phyloP scores from a whole-genome alignment of 495 filamentous ascomycete genomes.

The Eremomyces bilateralis region DNA sequence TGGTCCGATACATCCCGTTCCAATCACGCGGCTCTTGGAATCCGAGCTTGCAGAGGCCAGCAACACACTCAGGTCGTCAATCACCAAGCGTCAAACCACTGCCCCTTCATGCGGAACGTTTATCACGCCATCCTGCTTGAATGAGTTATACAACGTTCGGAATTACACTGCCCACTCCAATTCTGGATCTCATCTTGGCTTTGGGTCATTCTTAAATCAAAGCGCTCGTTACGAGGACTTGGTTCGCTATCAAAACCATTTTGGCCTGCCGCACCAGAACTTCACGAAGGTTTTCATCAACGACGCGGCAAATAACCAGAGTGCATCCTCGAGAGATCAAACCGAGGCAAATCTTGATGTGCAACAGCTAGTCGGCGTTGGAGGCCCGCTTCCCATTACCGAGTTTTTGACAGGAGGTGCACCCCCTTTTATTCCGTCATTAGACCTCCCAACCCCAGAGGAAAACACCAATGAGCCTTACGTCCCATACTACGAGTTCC shows the following conservation, averaged over 20 bases:
- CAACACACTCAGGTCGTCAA: too few relatives aligned
- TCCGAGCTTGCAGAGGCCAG: too few relatives aligned
- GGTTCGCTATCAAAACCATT: background rate
- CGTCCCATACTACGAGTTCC: background rate
- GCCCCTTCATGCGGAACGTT: background rate
- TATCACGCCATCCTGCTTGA: slow-evolving; percentile 3
- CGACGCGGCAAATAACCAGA: background rate
- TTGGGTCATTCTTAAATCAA: slow-evolving; percentile 1
- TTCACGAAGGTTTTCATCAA: background rate
- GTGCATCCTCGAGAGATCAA: too few relatives aligned
- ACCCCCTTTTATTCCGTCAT: background rate
- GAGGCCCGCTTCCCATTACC: background rate
- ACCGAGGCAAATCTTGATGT: background rate
- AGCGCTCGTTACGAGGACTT: background rate
- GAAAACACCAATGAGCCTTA: slow-evolving; percentile 1
- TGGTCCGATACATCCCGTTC: slow-evolving; percentile 1
- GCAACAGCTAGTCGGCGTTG: background rate
- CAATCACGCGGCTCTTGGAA: background rate
- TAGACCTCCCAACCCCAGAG: background rate
- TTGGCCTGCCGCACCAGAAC: slow-evolving; percentile 1
- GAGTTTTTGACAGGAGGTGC: slow-evolving; percentile 1
- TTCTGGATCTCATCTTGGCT: background rate
- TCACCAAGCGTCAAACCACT: background rate
- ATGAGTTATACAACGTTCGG: slow-evolving; percentile 3
- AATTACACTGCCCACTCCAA: slow-evolving; percentile 1